Conservation (phyloP, 495 filamentous ascomycete genomes). For the Annulohypoxylon bovei region DNA sequence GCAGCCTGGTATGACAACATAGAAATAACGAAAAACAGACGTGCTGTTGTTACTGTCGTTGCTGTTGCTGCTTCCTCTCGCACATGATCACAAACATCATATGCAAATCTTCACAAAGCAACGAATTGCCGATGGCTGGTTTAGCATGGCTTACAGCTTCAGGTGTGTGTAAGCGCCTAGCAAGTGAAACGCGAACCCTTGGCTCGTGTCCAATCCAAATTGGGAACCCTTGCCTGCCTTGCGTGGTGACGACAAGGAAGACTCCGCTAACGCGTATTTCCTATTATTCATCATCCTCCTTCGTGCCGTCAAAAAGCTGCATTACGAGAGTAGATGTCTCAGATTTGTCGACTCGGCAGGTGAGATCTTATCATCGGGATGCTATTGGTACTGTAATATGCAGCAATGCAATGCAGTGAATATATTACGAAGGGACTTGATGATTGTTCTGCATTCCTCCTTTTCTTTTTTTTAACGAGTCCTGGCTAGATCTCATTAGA, state of each 20-base stretch:
- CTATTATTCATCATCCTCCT: constrained; percentile 27
- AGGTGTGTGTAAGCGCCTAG: constrained; percentile 40
- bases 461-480: constrained; percentile 7
- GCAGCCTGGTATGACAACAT: constrained; percentile 7
- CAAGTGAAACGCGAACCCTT: constrained; percentile 43
- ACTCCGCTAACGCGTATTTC: constrained; percentile 9
- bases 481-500: constrained; percentile 27
- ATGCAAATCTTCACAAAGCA: constrained; percentile 22
- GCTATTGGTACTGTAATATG: constrained; percentile 28
- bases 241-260: constrained; percentile 23
- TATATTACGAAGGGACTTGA: background rate
- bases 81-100: constrained; percentile 12
- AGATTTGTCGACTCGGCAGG: constrained; percentile 31
- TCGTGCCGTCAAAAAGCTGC: constrained; percentile 21
- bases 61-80: background rate
- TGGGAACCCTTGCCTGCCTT: constrained; percentile 17
- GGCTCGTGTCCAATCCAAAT: constrained; percentile 38
- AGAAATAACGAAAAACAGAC: constrained; percentile 2
- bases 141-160: constrained; percentile 13
- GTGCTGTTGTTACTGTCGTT: background rate
- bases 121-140: constrained; percentile 29
- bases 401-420: constrained; percentile 9
- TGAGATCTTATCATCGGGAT: constrained; percentile 34
- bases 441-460: constrained; percentile 17
- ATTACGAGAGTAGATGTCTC: constrained; percentile 39